Evolutionary conservation across 495 filamentous ascomycete genomes (phyloP).

Genomic region (Penicillium cataractarum): DNA sequence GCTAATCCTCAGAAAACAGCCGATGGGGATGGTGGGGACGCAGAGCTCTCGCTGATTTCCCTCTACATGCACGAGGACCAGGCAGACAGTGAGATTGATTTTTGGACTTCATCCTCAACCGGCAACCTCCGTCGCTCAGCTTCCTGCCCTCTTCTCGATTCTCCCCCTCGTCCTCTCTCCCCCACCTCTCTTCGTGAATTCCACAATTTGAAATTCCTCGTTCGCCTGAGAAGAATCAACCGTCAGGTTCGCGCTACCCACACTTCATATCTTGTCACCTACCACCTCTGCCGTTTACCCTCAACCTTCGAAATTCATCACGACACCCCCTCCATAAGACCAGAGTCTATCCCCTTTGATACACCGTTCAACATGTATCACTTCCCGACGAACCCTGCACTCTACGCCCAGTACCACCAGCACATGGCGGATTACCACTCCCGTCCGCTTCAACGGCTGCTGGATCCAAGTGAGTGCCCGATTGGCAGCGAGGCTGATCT

Average conservation of each 20-base stretch:
- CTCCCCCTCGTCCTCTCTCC: too few species aligned
- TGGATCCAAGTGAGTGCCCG: neutral
- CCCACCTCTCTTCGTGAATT: too few species aligned
- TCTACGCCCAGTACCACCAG: neutral
- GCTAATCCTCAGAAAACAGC: neutral
- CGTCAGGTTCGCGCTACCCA: neutral
- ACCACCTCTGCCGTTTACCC: neutral
- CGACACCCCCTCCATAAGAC: too few species aligned
- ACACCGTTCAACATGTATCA: neutral
- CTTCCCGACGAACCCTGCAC: neutral
- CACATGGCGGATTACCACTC: neutral
- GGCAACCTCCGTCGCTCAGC: neutral
- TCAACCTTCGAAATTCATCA: neutral
- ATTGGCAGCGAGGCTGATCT: conserved; percentile 23
- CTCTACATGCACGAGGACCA: neutral
- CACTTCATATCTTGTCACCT: neutral
- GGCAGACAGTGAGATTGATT: too few species aligned
- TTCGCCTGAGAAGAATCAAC: too few species aligned
- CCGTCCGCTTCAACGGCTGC: neutral
- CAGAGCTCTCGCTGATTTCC: neutral
- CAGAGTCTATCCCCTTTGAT: too few species aligned
- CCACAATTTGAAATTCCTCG: too few species aligned
- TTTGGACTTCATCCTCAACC: neutral
- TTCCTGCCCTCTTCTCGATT: neutral
- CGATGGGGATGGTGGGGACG: too few species aligned